Base-by-base conservation (phyloP, 192 early-diverging fungal species). In the Neocallimastix lanati region DNA sequence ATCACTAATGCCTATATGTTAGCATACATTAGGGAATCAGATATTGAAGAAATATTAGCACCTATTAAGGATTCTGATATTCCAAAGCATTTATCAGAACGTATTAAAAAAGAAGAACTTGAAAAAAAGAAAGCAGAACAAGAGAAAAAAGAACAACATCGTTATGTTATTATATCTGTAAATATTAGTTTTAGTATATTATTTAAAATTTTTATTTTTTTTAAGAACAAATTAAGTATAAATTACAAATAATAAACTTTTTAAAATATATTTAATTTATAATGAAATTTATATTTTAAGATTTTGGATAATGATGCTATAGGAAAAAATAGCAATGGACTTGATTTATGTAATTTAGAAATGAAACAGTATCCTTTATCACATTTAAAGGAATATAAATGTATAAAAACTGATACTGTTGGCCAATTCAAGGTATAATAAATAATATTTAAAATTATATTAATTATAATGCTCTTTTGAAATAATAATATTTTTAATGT, bases 1-100 rank as follows among this genome's bases (percentile, higher is more conserved):
- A 96, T 93, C 82, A 95, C 94, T 13, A 99, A 98, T 81, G 98
- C 98, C 12, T 99, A 99, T 87, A 98, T 99, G 96, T 87, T 99
- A 84, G 95, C 98, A 33, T 99, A 99, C 79, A 91, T 99, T 76
- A 92, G 96, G 77, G 89, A 95, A 83, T 81, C 84, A 15, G 87
- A 92, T 82, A 84, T 91, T 79, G 92, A 92, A 29, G 80, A 89
- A 25, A 88, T 98, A 28, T 84, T 98, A 78, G 85, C 86, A 16
- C 87, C 90, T n/a, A 81, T 93, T 7, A 86, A 86, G 14, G 86
- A 88, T 14, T 79, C 86, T 4, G 94, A 97, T 37, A 92, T 96
- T 78, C 96, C 96, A 15, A 85, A 84, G 77, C 96, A 98, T 83
- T 83, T 99, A 78, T 84, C 85, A 82, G 83, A 84, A 84, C 77